Base-by-base conservation (phyloP, 2,329 filamentous ascomycete genomes). In the Colletotrichum melonis region DNA sequence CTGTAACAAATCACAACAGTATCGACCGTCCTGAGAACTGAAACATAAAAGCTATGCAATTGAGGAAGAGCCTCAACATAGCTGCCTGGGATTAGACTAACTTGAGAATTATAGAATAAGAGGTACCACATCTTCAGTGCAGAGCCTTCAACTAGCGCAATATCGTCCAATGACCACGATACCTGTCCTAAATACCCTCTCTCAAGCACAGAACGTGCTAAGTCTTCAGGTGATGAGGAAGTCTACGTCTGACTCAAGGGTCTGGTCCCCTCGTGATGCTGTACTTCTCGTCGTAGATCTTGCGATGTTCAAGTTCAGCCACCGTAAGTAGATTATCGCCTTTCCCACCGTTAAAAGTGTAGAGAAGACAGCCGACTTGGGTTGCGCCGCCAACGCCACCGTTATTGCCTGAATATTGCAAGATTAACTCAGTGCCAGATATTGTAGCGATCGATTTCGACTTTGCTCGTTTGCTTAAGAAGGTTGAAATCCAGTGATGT, bases 321-420 rank as follows among this genome's bases (percentile, higher is more conserved):
- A 22, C 46, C 30, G 62, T 63, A 5, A 63, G 52, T 2, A 63
- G 24, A 28, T 24, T 38, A 1, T 49, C 30, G 8, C 63, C 49
- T 4, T 56, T 65, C 1, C 19, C 63, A 7, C 63, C 63, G 6
- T 14, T 55, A 30, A 65, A 65, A 16, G 49, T 56, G 52, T n/a
- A 65, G 16, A 65, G 49, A 11, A 65, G 49, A 19, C 63, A 65
- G 5, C 63, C 63, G 2, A 26, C 63, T 24, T 65, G 63, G 5
- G 63, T 65, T 28, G 24, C 38, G 2, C 63, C 63, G 26, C 63
- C 63, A 11, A 65, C 63, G 11, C 63, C 63, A 16, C 63, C 63
- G 16, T 65, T 65, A 11, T 65, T 65, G 32, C 63, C 63, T 65
- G 32, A 2, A 11, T 3, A 7, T 24, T 26, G 8, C 49, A 8